These are phyloP conservation scores for Gossypium gossypioides DNA, from an alignment of 441 rosid genomes.

Conservation along the genomic window DNA sequence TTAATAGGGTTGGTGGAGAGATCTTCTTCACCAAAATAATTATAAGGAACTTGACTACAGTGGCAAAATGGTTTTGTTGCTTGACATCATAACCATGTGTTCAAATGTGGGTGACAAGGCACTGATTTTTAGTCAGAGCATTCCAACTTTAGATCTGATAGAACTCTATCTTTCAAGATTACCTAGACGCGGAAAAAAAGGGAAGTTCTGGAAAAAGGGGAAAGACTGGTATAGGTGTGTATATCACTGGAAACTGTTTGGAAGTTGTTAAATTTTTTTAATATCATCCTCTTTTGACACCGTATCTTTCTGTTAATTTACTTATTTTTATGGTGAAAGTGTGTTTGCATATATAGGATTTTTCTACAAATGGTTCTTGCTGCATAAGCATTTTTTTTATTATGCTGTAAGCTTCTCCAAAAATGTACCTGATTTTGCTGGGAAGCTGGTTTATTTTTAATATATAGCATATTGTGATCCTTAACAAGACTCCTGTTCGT, in stretches of 20 bases:
- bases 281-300: background rate
- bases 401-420: background rate
- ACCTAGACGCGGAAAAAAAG: conserved; percentile 57
- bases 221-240: conserved; percentile 97
- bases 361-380: background rate
- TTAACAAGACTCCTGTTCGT: background rate
- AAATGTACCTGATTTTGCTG: background rate
- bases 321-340: background rate
- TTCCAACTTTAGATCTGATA: conserved; percentile 94
- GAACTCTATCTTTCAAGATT: conserved; percentile 82
- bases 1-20: conserved; percentile 93
- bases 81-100: conserved; percentile 73
- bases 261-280: background rate
- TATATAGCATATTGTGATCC: background rate
- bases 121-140: conserved; percentile 97
- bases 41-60: conserved; percentile 68
- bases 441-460: background rate
- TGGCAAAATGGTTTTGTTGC: conserved; percentile 96
- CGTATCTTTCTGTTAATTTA: background rate
- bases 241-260: background rate
- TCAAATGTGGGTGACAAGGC: conserved; percentile 80
- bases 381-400: background rate
- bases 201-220: conserved; percentile 89
- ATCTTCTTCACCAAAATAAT: conserved; percentile 68
- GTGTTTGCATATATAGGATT: background rate